Evolutionary conservation across 2,329 filamentous ascomycete genomes (phyloP).

Genomic region (Escovopsis sp.): DNA sequence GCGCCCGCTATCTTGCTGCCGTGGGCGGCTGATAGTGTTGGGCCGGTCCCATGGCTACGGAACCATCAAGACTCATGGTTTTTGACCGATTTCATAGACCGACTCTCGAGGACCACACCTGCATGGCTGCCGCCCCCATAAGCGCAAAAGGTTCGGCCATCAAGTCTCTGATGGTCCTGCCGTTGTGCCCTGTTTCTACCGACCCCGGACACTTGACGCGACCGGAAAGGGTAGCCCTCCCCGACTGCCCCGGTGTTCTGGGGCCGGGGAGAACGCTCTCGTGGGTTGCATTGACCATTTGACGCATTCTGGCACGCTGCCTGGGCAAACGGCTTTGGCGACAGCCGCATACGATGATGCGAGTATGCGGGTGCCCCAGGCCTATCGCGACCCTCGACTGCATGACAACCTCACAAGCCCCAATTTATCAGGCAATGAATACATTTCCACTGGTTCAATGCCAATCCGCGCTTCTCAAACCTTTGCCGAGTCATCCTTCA

Average conservation of each 20-base stretch:
- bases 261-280: neutral
- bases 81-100: slow-evolving; percentile 5
- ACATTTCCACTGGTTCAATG: neutral
- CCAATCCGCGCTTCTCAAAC: neutral
- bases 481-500: slow-evolving; percentile 1
- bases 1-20: too few relatives aligned
- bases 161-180: neutral
- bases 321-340: neutral
- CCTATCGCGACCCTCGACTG: slow-evolving; percentile 3
- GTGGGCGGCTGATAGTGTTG: too few relatives aligned
- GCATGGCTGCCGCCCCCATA: neutral
- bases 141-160: slow-evolving; percentile 4
- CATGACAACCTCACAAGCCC: neutral
- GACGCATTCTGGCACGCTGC: neutral
- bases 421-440: slow-evolving; percentile 1
- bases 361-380: slow-evolving; percentile 2
- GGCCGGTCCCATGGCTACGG: too few relatives aligned
- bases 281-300: neutral
- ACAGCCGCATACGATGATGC: neutral
- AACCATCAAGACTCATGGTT: neutral
- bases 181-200: neutral
- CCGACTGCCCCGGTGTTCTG: neutral
- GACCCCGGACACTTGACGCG: neutral
- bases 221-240: neutral
- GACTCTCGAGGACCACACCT: neutral